Base-by-base conservation (phyloP, 176 grass and related monocot genomes). In the Oryza nivara region DNA sequence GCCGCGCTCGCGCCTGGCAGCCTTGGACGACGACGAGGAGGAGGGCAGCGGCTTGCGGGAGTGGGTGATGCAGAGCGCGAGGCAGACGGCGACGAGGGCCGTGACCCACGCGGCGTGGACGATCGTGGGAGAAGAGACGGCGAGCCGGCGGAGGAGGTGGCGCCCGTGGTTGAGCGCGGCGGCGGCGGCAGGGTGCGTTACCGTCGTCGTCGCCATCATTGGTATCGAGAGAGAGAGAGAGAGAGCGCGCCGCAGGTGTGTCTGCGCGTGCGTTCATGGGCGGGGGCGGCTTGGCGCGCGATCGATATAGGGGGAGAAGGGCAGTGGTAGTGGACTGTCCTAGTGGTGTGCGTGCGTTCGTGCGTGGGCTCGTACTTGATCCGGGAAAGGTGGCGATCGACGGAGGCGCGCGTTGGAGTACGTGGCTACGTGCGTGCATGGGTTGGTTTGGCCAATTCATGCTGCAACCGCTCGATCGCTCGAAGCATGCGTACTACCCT, bases 51-150 rank as follows among this genome's bases (percentile, higher is more conserved):
- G 36, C 80, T 67, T 87, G 36, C 84, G 84, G 45, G 58, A 68
- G 80, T 92, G 84, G 41, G 83, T 73, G 38, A 77, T 78, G 84
- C 88, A 93, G 68, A 90, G 68, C 1, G 88, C 73, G 73, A 93
- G 58, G 82, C 51, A 74, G 85, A 90, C 61, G 73, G 51, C 91
- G 72, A 85, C 36, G 77, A 19, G 19, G 19, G 80, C 84, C 30
- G 67, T 14, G 68, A 87, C 28, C 70, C 82, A 87, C 15, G 72
- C 68, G 20, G 77, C 81, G 28, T 81, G 66, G 77, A 80, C 19
- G 64, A 85, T n/a, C 9, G 35, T 20, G 20, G 40, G 30, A 43
- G n/a, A 7, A 15, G 68, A 26, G 36, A 25, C 70, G 41, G 16
- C 56, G 54, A 63, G 58, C 20, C 58, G 58, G 56, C 7, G 56